Evolutionary conservation across 768 basidiomycete species (phyloP).

Genomic region (Agrocybe pediades): DNA sequence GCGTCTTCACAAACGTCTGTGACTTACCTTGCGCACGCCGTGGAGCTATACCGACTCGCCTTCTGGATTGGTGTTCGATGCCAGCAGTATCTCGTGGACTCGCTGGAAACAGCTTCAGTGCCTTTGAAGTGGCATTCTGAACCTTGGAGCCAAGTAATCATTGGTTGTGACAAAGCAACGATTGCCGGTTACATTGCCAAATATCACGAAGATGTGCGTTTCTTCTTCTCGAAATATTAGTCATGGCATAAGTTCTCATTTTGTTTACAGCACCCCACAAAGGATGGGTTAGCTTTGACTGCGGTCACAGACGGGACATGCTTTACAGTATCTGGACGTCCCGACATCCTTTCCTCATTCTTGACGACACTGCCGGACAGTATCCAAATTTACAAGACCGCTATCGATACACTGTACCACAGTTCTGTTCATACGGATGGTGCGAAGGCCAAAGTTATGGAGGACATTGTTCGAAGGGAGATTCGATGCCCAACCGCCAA

Average conservation of each 20-base stretch:
- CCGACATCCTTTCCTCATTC: slow-evolving; percentile 49
- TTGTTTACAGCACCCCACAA: slow-evolving; percentile 11
- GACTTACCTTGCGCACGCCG: slow-evolving; percentile 42
- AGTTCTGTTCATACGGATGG: slow-evolving; percentile 29
- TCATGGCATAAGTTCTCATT: slow-evolving; percentile 6
- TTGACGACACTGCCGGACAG: slow-evolving; percentile 34
- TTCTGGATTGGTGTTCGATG: slow-evolving; percentile 55
- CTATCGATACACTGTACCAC: slow-evolving; percentile 58
- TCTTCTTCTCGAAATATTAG: neutral
- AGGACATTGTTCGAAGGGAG: slow-evolving; percentile 42
- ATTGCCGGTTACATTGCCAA: slow-evolving; percentile 20
- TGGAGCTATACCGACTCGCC: slow-evolving; percentile 50
- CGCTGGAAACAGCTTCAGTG: neutral
- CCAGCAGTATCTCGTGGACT: slow-evolving; percentile 35
- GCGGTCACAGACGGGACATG: slow-evolving; percentile 48
- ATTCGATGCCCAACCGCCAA: slow-evolving; percentile 52
- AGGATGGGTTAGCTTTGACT: slow-evolving; percentile 43
- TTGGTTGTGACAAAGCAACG: slow-evolving; percentile 25
- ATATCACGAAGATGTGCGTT: slow-evolving; percentile 25
- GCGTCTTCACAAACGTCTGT: slow-evolving; percentile 41
- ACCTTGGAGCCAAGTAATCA: slow-evolving; percentile 50
- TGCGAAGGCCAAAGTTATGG: slow-evolving; percentile 41
- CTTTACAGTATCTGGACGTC: slow-evolving; percentile 61
- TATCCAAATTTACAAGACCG: slow-evolving; percentile 42
- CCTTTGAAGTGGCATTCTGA: slow-evolving; percentile 15